Base-by-base conservation (phyloP, 345 rosid species). In the Gossypium australe region DNA sequence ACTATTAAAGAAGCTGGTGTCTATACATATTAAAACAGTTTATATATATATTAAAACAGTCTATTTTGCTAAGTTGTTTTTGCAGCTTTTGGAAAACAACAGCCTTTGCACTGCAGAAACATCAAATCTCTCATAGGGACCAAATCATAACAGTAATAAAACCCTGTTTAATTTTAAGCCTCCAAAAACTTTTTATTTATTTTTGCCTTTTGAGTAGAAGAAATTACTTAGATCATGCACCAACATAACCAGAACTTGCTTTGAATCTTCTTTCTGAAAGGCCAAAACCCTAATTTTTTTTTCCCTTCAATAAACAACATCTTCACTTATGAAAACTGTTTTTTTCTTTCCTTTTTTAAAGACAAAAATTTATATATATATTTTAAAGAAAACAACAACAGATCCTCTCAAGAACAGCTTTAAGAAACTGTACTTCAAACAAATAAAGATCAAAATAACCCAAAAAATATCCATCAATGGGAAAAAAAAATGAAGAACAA, bases 11-110 rank as follows among this genome's bases (percentile, higher is more conserved):
- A 34, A 34, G 41, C 41, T 34, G 41, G 7, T 34, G 41, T 5
- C 7, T 34, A 34, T 34, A 4, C 41, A 34, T 34, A 34, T 3
- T 29, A 29, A 29, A 29, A 29, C 34, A 29, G 34, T 29, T 29
- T 29, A 34, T 34, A 34, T 34, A 29, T 29, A 29, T 29, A 29
- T n/a, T n/a, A n/a, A n/a, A n/a, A n/a, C n/a, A n/a, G 38, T 62
- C 53, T 38, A 52, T 11, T 45, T 48, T 20, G 44, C 60, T 14
- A 55, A 75, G 62, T 72, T 34, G 53, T 43, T 60, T 77, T 71
- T 78, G 72, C 81, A 77, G 82, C 80, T 73, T 76, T 66, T 34
- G 7, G 7, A 11, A 48, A 48, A 48, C 52, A 4, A 48, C 3
- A 48, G 52, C 0, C 52, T 48, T 48, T 61, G 45, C 66, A 61